These are phyloP conservation scores for Globisporangium spinosum DNA, from an alignment of 352 stramenopile species.

Conservation along the genomic window DNA sequence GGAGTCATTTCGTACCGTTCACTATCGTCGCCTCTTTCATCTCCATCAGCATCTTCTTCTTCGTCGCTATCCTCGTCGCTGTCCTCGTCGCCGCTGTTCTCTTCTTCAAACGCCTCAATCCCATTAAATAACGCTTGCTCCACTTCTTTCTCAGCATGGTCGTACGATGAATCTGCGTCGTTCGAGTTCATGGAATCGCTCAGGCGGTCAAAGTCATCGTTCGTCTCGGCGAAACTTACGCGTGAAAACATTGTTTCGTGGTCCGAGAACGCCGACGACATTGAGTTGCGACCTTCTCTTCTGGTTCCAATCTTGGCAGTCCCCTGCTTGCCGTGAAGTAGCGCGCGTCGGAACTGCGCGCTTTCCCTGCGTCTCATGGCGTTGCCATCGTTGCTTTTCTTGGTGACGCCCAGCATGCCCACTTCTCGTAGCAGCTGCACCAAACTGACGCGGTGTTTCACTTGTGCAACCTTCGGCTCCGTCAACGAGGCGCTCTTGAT, in stretches of 20 bases:
- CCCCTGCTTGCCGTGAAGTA: neutral
- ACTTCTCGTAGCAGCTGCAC: conserved; percentile 63
- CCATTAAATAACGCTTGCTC: conserved; percentile 8
- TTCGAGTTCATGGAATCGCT: conserved; percentile 26
- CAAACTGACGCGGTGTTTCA: conserved; percentile 63
- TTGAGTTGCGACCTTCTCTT: neutral
- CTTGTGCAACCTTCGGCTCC: conserved; percentile 49
- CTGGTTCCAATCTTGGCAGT: neutral
- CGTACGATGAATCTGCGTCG: conserved; percentile 9
- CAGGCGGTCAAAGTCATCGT: conserved; percentile 29
- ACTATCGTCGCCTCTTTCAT: neutral
- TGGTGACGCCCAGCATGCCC: conserved; percentile 40
- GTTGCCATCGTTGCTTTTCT: conserved; percentile 29
- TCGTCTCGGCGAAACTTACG: conserved; percentile 28
- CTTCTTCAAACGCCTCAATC: conserved; percentile 21
- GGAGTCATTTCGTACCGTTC: neutral
- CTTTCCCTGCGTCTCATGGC: conserved; percentile 13
- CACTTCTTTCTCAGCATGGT: neutral
- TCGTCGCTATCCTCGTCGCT: conserved; percentile 10
- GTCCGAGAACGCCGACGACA: conserved; percentile 35
- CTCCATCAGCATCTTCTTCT: neutral
- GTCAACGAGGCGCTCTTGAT: conserved; percentile 61
- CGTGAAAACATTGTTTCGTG: conserved; percentile 43
- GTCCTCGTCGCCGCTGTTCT: conserved; percentile 20
- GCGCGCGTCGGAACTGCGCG: neutral